Base-by-base conservation (phyloP, 73 alveolate species). In the Halteria grandinella region DNA sequence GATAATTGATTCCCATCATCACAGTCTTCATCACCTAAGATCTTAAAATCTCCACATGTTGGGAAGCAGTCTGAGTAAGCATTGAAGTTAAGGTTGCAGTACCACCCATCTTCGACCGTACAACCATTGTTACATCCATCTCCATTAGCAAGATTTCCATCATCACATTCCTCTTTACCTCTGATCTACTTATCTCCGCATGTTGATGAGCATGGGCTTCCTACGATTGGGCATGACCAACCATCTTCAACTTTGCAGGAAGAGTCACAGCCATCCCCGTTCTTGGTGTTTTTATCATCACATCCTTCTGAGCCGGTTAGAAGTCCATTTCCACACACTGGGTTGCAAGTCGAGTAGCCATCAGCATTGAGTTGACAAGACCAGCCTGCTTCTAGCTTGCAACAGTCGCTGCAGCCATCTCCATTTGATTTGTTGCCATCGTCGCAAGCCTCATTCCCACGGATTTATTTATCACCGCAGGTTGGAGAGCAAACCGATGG, bases 401-500 rank as follows among this genome's bases (percentile, higher is more conserved):
- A 77, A 4, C 79, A 1, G 0, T 66, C 14, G 40, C 53, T 29
- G 41, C 94, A 85, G 8, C 94, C 94, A 85, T 85, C 94, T 0
- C 60, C 60, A 31, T 28, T 69, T 7, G 44, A 23, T 24, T 64
- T 69, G 34, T 86, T 86, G 11, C 90, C 91, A 40, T 86, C 94
- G 25, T 86, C 94, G 17, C 94, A 86, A n/a, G n/a, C n/a, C n/a
- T n/a, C n/a, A n/a, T n/a, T n/a, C n/a, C n/a, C n/a, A n/a, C n/a
- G n/a, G n/a, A n/a, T n/a, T n/a, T n/a, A n/a, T n/a, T n/a, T 0
- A 20, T n/a, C 40, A 51, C n/a, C n/a, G n/a, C n/a, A n/a, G n/a
- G n/a, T n/a, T n/a, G n/a, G n/a, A n/a, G n/a, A n/a, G n/a, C n/a
- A 62, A 25, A 55, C 37, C 14, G 24, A 52, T 1, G 29, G 34